Percentiles rank a stretch among this genome's conserved stretches.
Conservation (phyloP, 768 basidiomycete species). For the Leccinum imitatum region DNA sequence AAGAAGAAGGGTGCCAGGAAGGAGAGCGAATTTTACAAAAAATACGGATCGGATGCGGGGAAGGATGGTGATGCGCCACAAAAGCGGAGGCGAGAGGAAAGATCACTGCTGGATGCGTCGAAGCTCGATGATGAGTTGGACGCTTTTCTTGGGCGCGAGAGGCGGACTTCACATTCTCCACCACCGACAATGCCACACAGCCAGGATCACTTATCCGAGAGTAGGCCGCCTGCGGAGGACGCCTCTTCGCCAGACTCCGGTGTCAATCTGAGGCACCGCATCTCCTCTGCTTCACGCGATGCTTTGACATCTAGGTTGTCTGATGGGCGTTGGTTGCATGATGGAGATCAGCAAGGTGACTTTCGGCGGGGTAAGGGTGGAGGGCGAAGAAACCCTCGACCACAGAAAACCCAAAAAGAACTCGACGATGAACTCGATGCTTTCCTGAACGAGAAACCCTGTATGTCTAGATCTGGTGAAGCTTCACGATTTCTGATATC, state of each 20-base stretch:
- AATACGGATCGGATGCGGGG: slow-evolving; percentile 65
- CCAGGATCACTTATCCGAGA: slow-evolving; percentile 53
- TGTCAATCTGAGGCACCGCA: slow-evolving; percentile 42
- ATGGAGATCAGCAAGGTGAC: slow-evolving; percentile 27
- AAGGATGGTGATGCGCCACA: slow-evolving; percentile 48
- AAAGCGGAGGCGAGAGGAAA: slow-evolving; percentile 40
- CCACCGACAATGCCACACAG: slow-evolving; percentile 69
- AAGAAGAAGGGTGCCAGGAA: slow-evolving; percentile 75
- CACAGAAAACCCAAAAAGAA: slow-evolving; percentile 67
- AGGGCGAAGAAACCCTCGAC: slow-evolving; percentile 41
- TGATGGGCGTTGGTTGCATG: slow-evolving; percentile 20
- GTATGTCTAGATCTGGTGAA: slow-evolving; percentile 7
- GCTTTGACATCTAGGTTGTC: slow-evolving; percentile 18
- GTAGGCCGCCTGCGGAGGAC: slow-evolving; percentile 55
- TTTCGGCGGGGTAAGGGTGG: slow-evolving; percentile 31
- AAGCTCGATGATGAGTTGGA: slow-evolving; percentile 69
- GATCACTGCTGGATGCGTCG: slow-evolving; percentile 35
- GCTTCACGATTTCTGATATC: slow-evolving; percentile 6
- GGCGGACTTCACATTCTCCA: slow-evolving; percentile 35
- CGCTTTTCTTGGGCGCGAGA: slow-evolving; percentile 56
- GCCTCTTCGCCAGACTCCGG: slow-evolving; percentile 48
- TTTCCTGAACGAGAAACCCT: slow-evolving; percentile 58
- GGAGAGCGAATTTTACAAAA: slow-evolving; percentile 77
- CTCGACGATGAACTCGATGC: slow-evolving; percentile 83
- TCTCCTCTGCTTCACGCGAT: slow-evolving; percentile 39